Percentiles rank a stretch among this genome's conserved stretches.
These are phyloP conservation scores for Leccinum subrobustum DNA, from an alignment of 1,284 basidiomycete species.

Conservation along the genomic window DNA sequence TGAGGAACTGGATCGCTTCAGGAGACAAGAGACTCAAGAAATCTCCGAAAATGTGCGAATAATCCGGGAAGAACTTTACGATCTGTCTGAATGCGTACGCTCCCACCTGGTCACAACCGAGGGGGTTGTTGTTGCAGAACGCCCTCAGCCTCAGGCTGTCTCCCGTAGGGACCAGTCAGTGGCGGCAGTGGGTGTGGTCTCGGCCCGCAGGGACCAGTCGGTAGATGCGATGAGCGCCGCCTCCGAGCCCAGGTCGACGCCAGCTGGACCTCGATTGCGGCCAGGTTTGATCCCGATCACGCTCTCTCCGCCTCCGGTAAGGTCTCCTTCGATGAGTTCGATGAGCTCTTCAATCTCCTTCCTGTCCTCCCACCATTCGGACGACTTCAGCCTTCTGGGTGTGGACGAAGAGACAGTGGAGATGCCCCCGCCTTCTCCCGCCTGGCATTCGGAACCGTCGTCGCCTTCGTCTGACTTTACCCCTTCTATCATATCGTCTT, in stretches of 20 bases:
- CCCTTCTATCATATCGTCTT: conserved; percentile 34
- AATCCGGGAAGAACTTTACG: conserved; percentile 60
- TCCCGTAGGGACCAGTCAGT: conserved; percentile 43
- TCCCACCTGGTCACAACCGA: conserved; percentile 27
- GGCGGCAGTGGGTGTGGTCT: conserved; percentile 29
- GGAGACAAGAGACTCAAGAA: conserved; percentile 60
- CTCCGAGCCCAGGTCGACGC: conserved; percentile 25
- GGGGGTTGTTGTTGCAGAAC: conserved; percentile 13
- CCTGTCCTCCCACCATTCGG: conserved; percentile 74
- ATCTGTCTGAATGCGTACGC: conserved; percentile 48
- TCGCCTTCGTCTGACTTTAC: conserved; percentile 34
- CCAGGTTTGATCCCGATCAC: conserved; percentile 21
- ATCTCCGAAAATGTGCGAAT: conserved; percentile 58
- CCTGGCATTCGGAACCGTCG: conserved; percentile 33
- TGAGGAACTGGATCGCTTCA: conserved; percentile 53
- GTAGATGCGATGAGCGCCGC: conserved; percentile 36
- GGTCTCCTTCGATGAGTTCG: conserved; percentile 49
- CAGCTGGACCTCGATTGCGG: conserved; percentile 28
- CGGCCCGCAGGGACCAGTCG: conserved; percentile 39
- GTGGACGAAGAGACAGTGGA: conserved; percentile 34
- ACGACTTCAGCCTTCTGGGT: conserved; percentile 51
- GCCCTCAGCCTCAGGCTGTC: conserved; percentile 27
- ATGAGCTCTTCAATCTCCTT: conserved; percentile 56
- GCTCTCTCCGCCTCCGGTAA: conserved; percentile 42
- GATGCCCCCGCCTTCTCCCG: conserved; percentile 26